phyloP scores from a whole-genome alignment of 2,329 filamentous ascomycete genomes.

The Atkinsonella texensis region DNA sequence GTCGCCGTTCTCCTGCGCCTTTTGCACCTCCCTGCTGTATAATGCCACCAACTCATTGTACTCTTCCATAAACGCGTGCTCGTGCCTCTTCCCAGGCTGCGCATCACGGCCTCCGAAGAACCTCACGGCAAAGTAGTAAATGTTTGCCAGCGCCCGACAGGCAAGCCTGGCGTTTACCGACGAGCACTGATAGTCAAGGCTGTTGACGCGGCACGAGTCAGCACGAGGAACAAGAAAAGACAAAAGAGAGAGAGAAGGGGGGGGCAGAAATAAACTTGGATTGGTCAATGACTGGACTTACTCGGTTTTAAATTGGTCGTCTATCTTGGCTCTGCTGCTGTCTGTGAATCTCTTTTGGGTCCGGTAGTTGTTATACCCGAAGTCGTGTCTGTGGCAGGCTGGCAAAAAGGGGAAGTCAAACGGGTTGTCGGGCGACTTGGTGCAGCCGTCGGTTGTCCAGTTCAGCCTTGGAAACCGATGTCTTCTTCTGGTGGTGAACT shows the following conservation, averaged over 20 bases:
- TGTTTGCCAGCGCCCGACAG: neutral
- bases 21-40: neutral
- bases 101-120: neutral
- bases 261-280: too few relatives aligned
- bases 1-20: neutral
- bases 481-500: too few relatives aligned
- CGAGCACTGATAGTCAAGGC: neutral
- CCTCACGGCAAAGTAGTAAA: neutral
- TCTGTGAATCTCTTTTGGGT: conserved; percentile 25
- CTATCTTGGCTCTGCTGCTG: conserved; percentile 25
- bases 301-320: too few relatives aligned
- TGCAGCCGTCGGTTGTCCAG: conserved; percentile 32
- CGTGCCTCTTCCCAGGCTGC: neutral
- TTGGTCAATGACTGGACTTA: too few relatives aligned
- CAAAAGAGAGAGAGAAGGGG: too few relatives aligned
- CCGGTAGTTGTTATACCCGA: conserved; percentile 40
- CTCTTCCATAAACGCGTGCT: neutral
- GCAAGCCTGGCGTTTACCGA: rapidly evolving
- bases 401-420: conserved; percentile 29
- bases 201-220: neutral
- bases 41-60: neutral
- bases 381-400: conserved; percentile 42
- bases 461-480: conserved; percentile 12
- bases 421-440: conserved; percentile 29
- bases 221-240: too few relatives aligned